Percentiles rank a stretch among this genome's conserved stretches.
Evolutionary conservation across 163 green algal species (phyloP).

Genomic region (Picocystis sp.): DNA sequence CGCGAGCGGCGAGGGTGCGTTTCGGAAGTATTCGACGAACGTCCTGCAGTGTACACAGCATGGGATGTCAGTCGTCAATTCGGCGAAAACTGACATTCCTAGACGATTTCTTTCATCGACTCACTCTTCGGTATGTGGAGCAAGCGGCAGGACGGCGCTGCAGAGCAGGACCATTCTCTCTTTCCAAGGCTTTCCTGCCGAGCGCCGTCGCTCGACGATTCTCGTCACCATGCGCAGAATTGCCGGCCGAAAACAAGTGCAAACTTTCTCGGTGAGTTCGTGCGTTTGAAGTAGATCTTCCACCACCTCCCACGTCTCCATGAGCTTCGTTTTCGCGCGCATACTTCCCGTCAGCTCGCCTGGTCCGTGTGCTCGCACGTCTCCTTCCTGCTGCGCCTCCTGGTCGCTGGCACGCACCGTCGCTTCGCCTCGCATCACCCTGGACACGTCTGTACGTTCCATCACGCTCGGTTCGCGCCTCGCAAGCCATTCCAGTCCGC

Average conservation of each 20-base stretch:
- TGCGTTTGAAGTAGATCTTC: constrained; percentile 8
- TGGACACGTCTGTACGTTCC: too few species aligned
- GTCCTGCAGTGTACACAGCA: not conserved
- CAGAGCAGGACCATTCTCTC: not conserved
- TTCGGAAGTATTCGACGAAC: not conserved
- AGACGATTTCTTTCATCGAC: constrained; percentile 18
- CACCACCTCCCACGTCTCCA: not conserved
- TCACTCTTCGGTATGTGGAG: not conserved
- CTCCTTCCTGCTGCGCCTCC: too few species aligned
- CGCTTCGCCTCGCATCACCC: too few species aligned
- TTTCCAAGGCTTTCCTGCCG: not conserved
- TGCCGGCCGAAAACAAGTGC: constrained; percentile 11
- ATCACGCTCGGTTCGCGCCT: too few species aligned
- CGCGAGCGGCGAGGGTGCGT: too few species aligned
- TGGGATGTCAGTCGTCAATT: constrained; percentile 9
- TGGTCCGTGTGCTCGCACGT: too few species aligned
- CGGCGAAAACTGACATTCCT: constrained; percentile 19
- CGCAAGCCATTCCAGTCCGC: too few species aligned
- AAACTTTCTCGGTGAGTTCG: constrained; percentile 9
- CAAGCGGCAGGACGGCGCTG: constrained; percentile 1
- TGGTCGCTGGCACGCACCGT: too few species aligned
- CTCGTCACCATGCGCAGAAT: constrained; percentile 20
- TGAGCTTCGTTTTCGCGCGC: too few species aligned
- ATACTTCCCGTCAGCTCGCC: too few species aligned
- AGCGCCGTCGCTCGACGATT: constrained; percentile 12